phyloP scores from a whole-genome alignment of 208 protist species.

The Entamoeba dispar region DNA sequence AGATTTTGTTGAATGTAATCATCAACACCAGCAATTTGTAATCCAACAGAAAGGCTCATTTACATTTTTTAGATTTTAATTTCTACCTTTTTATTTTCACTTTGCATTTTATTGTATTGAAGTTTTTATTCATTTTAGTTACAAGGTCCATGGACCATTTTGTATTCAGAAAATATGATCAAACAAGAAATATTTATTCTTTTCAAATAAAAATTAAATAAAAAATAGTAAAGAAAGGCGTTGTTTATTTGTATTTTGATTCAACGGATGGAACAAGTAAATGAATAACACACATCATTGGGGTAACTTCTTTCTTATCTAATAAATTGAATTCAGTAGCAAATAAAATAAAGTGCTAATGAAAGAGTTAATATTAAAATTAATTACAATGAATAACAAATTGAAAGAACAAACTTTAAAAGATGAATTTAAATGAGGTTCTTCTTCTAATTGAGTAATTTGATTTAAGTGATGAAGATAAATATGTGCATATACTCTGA shows the following conservation, averaged over 20 bases:
- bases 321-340: neutral
- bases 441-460: slow-evolving; percentile 70
- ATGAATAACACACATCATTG: neutral
- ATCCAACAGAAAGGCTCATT: neutral
- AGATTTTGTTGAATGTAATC: neutral
- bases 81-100: neutral
- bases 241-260: neutral
- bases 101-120: neutral
- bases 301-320: neutral
- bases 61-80: neutral
- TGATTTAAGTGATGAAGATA: slow-evolving; percentile 83
- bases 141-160: too few relatives aligned
- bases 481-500: slow-evolving; percentile 91
- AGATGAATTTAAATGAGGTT: slow-evolving; percentile 81
- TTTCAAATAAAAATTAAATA: too few relatives aligned
- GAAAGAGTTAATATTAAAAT: too few relatives aligned
- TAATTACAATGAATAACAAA: too few relatives aligned
- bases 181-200: too few relatives aligned
- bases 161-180: too few relatives aligned
- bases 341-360: neutral
- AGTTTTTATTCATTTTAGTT: too few relatives aligned
- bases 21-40: neutral
- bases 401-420: slow-evolving; percentile 49
- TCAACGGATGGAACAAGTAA: neutral
- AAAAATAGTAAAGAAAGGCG: too few relatives aligned